Conservation (phyloP, 2,329 filamentous ascomycete genomes). For the Penicillium hesseltinei region DNA sequence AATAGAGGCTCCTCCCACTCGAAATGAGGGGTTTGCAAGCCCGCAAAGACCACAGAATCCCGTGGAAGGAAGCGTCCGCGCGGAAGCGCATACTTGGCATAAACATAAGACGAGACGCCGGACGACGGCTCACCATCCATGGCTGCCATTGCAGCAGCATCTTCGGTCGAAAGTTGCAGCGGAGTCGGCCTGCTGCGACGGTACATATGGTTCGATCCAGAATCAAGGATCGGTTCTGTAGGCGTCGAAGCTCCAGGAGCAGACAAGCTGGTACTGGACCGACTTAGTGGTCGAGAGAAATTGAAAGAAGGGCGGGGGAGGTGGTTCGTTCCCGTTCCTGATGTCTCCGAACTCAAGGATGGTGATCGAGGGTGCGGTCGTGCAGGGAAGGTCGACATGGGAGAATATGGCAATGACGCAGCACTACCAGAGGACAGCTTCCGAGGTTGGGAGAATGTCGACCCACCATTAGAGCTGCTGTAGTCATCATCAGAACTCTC, state of each 20-base stretch:
- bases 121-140: slow-evolving; percentile 35
- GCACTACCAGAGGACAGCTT: slow-evolving; percentile 74
- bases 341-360: slow-evolving; percentile 79
- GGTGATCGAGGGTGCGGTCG: slow-evolving; percentile 71
- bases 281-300: slow-evolving; percentile 85
- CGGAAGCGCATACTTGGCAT: slow-evolving; percentile 80
- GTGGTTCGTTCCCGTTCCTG: slow-evolving; percentile 53
- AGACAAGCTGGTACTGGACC: slow-evolving; percentile 44
- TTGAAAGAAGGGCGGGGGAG: slow-evolving; percentile 79
- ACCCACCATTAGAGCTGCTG: slow-evolving; percentile 56
- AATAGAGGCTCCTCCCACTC: slow-evolving; percentile 62
- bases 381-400: slow-evolving; percentile 59
- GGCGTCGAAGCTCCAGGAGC: slow-evolving; percentile 29
- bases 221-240: slow-evolving; percentile 37
- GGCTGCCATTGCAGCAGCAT: slow-evolving; percentile 13
- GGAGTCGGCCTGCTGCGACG: slow-evolving; percentile 33
- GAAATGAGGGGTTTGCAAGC: slow-evolving; percentile 56
- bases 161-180: slow-evolving; percentile 29
- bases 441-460: slow-evolving; percentile 66
- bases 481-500: slow-evolving; percentile 69
- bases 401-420: slow-evolving; percentile 59
- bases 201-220: slow-evolving; percentile 24
- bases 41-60: slow-evolving; percentile 59
- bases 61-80: slow-evolving; percentile 77
- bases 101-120: slow-evolving; percentile 72